Base-by-base conservation (phyloP, 805 yeast genomes). In the Starmerella cellae region DNA sequence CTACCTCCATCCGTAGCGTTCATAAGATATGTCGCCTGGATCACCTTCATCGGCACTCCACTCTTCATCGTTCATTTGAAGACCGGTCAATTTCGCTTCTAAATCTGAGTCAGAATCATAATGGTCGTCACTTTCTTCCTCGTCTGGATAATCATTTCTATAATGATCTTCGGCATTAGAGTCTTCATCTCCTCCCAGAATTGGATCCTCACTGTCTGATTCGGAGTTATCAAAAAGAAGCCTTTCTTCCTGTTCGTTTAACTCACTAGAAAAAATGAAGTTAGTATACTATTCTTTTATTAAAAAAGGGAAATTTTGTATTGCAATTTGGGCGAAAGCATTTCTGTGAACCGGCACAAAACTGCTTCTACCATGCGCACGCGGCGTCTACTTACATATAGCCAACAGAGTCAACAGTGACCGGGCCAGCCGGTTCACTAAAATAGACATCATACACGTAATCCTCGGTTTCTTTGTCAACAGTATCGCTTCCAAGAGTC, bases 141-240 rank as follows among this genome's bases (percentile, higher is more conserved):
- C 95, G 36, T 84, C 94, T 0, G 97, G 97, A 55, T 88, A 88
- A 55, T 88, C 97, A 60, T 91, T 88, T 53, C 76, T 75, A 58
- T 88, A 88, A 55, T 77, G 87, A 42, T 82, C 84, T 62, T 88
- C 98, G 18, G 95, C 95, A 41, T 63, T 64, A 16, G 67, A 63
- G 46, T 65, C 68, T 29, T 62, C 67, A 33, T 63, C 67, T 38
- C 56, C 67, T 37, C 58, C 64, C 30, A 55, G 60, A 18, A 55
- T 19, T 6, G 43, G 36, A 4, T 47, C 48, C 27, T 46, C 57
- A 1, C 49, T 50, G 9, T 57, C 55, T 20, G 59, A 55, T 30
- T 59, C 65, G 2, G 63, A 71, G 13, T 64, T 65, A 17, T 67
- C 74, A 26, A 61, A 61, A 11, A 53, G 44, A n/a, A 55, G 47